Evolutionary conservation across 2,329 filamentous ascomycete genomes (phyloP).

Genomic region (Ramularia endophylla): DNA sequence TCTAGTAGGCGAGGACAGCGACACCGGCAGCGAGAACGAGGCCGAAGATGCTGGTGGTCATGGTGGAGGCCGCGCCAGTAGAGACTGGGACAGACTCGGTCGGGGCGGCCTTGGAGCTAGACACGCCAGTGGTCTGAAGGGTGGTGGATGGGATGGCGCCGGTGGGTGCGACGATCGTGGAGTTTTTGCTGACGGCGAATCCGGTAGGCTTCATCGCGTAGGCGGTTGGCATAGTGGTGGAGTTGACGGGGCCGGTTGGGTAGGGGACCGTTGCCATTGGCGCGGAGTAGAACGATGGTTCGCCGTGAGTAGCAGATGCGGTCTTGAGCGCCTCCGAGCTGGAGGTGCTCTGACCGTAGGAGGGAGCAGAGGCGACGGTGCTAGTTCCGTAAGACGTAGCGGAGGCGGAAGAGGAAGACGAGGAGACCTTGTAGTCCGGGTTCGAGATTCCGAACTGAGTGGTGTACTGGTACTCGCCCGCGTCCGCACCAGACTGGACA

Average conservation of each 20-base stretch:
- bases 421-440: constrained; percentile 25
- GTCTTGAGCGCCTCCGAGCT: constrained; percentile 4
- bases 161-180: constrained; percentile 29
- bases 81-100: not conserved
- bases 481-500: constrained; percentile 42
- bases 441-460: constrained; percentile 58
- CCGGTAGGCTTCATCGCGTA: constrained; percentile 3
- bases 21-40: constrained; percentile 35
- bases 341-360: constrained; percentile 5
- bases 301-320: constrained; percentile 7
- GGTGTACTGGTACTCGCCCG: constrained; percentile 52
- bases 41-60: constrained; percentile 36
- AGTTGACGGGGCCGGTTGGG: constrained; percentile 48
- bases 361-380: constrained; percentile 9
- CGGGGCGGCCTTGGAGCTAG: not conserved
- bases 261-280: constrained; percentile 59
- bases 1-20: constrained; percentile 34
- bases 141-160: constrained; percentile 21
- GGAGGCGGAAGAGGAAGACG: constrained; percentile 15
- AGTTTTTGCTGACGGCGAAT: constrained; percentile 13
- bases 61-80: not conserved
- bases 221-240: constrained; percentile 7
- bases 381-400: constrained; percentile 15
- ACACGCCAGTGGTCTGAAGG: not conserved
- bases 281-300: constrained; percentile 36